phyloP scores from a whole-genome alignment of 306 rosid species.

The Fagus crenata region DNA sequence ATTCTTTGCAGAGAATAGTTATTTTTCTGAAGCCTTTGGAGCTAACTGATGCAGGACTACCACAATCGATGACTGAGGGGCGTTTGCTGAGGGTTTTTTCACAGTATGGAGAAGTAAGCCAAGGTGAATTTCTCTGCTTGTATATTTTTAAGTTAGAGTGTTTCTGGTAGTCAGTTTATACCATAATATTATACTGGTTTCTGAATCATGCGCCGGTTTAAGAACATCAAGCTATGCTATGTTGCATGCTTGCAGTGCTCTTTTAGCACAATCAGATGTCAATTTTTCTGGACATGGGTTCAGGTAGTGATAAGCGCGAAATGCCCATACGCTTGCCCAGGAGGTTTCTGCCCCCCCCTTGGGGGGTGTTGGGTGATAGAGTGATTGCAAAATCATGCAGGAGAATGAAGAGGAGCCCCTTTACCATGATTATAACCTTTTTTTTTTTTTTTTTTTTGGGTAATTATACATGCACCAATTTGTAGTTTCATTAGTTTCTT shows the following conservation, averaged over 20 bases:
- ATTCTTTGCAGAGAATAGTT: slow-evolving; percentile 20
- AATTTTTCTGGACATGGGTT: not conserved
- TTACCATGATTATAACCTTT: not conserved
- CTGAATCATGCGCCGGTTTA: not conserved
- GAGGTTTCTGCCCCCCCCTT: not conserved
- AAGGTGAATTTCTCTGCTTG: slow-evolving; percentile 31
- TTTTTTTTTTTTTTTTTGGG: not conserved
- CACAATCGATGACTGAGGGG: slow-evolving; percentile 46
- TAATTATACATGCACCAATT: not conserved
- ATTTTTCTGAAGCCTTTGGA: slow-evolving; percentile 32
- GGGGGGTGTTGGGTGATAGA: not conserved
- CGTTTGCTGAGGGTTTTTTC: slow-evolving; percentile 42
- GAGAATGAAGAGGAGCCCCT: not conserved
- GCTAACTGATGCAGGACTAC: slow-evolving; percentile 46
- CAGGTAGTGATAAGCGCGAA: not conserved
- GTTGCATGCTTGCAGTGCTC: not conserved
- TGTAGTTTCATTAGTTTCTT: not conserved
- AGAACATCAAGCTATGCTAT: not conserved
- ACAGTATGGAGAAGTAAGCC: slow-evolving; percentile 41
- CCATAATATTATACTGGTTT: not conserved
- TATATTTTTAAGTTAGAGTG: not conserved
- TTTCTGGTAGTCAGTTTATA: not conserved
- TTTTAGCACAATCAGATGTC: not conserved
- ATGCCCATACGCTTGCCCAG: not conserved
- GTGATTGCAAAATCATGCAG: not conserved